Evolutionary conservation across 164 flowering plant species (phyloP), one percentile per base, ranked within the genome.

Genomic region (Vitis riparia): DNA sequence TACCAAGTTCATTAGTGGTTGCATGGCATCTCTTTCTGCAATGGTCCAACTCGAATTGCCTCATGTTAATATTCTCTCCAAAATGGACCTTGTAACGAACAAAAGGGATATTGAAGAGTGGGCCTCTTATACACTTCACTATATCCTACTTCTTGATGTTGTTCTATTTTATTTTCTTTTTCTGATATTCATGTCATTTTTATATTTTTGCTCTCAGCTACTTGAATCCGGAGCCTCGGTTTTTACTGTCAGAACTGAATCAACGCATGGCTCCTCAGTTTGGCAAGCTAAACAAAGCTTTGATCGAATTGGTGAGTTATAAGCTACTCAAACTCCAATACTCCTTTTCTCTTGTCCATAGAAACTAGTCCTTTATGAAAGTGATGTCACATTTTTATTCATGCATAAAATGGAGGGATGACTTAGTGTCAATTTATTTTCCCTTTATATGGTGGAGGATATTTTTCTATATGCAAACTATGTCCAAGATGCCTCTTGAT

Each of bases 11-110:
- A 93, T 95, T 19, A 93, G 98, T 84, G 98, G 98, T 48, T 95
- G 98, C 76, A 90, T 93, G 99, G 84, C 98, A 16, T 93, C 97
- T 55, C 98, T 95, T 70, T 90, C 99, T 72, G 98, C 99, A 29
- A 95, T 93, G 97, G 75, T 95, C 64, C 97, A 95, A 74, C 97
- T 95, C 67, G 99, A 95, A 76, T 72, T 95, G 37, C 98, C 98
- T 11, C 97, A 93, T 84, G 86, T 95, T 70, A 93, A 91, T 74
- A 88, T 95, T 67, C 91, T 95, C 69, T 86, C 99, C 44, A 95
- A 95, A 73, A 95, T 93, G 99, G 99, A 93, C 74, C 97, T 95
- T 52, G 92, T 95, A 67, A 77, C 73, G 56, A 88, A 89, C 80
- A 91, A 89, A 78, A 91, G 63, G 68, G 91, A 85, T 62, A 71